Percentiles rank a stretch among this genome's conserved stretches.
These are phyloP conservation scores for Cyclotella cryptica DNA, from an alignment of 108 stramenopile genomes.

Conservation along the genomic window DNA sequence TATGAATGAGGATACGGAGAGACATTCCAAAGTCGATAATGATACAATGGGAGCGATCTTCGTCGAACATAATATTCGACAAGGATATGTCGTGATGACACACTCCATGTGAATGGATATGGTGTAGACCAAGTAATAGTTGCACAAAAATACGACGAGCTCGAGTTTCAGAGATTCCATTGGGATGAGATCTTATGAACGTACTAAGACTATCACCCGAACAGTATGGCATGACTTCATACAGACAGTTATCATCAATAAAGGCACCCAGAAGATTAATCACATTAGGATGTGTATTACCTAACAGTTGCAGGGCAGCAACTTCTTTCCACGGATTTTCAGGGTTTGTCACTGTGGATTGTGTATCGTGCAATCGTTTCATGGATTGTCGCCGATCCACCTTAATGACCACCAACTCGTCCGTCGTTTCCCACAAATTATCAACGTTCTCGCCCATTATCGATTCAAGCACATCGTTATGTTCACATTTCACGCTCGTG, in stretches of 20 bases:
- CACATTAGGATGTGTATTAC: constrained; percentile 65
- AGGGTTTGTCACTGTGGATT: constrained; percentile 59
- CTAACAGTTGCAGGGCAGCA: constrained; percentile 83
- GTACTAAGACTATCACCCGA: constrained; percentile 80
- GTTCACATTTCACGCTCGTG: neutral
- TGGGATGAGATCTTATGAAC: constrained; percentile 60
- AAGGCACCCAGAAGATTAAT: constrained; percentile 71
- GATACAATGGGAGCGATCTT: constrained; percentile 53
- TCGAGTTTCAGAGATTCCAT: constrained; percentile 74
- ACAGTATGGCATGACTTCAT: constrained; percentile 87
- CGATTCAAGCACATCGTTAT: neutral
- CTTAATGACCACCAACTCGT: constrained; percentile 79
- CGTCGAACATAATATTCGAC: constrained; percentile 82
- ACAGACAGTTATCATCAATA: constrained; percentile 78
- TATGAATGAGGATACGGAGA: constrained; percentile 81
- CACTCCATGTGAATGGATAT: constrained; percentile 80
- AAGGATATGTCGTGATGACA: constrained; percentile 90
- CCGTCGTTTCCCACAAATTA: constrained; percentile 69
- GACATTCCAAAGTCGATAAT: constrained; percentile 97
- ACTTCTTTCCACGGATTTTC: constrained; percentile 94
- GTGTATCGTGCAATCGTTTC: constrained; percentile 46
- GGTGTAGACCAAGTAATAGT: constrained; percentile 75
- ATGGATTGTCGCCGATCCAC: constrained; percentile 79
- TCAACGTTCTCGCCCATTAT: neutral
- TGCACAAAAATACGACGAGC: constrained; percentile 84